These are phyloP conservation scores for Lichtheimia ramosa DNA, from an alignment of 371 early-diverging fungal genomes.

Conservation along the genomic window DNA sequence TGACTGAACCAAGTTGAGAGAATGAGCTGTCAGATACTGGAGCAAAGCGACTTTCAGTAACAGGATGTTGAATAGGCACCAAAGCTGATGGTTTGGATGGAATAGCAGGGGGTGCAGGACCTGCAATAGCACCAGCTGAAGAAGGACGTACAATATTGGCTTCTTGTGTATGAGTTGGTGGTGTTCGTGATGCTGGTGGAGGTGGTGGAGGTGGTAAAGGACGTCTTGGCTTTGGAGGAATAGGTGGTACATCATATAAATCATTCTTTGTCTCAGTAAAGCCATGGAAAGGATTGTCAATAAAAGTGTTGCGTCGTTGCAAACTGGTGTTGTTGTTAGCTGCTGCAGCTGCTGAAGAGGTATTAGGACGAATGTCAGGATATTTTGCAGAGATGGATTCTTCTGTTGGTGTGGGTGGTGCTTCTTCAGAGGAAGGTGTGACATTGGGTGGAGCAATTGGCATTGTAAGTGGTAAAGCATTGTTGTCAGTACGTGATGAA, in stretches of 20 bases:
- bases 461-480: conserved; percentile 10
- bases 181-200: neutral
- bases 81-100: conserved; percentile 17
- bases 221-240: conserved; percentile 24
- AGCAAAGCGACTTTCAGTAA: conserved; percentile 11
- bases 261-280: conserved; percentile 41
- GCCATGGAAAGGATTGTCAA: conserved; percentile 64
- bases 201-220: conserved; percentile 18
- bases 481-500: neutral
- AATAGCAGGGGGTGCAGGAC: conserved; percentile 3
- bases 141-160: conserved; percentile 1
- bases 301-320: conserved; percentile 50
- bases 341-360: conserved; percentile 7
- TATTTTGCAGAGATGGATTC: conserved; percentile 13
- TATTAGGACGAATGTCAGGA: conserved; percentile 18
- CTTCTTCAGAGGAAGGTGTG: neutral
- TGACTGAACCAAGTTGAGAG: conserved; percentile 44
- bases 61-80: conserved; percentile 5
- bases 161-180: conserved; percentile 4
- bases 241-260: conserved; percentile 20
- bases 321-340: conserved; percentile 10
- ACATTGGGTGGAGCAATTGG: neutral
- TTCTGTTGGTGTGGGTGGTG: conserved; percentile 19
- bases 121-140: conserved; percentile 5
- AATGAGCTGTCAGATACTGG: conserved; percentile 32